A percentile compares a stretch with the other conserved stretches of the same genome.
These are phyloP conservation scores for Septoria petroselini DNA, from an alignment of 2,329 filamentous ascomycete species.

Conservation along the genomic window DNA sequence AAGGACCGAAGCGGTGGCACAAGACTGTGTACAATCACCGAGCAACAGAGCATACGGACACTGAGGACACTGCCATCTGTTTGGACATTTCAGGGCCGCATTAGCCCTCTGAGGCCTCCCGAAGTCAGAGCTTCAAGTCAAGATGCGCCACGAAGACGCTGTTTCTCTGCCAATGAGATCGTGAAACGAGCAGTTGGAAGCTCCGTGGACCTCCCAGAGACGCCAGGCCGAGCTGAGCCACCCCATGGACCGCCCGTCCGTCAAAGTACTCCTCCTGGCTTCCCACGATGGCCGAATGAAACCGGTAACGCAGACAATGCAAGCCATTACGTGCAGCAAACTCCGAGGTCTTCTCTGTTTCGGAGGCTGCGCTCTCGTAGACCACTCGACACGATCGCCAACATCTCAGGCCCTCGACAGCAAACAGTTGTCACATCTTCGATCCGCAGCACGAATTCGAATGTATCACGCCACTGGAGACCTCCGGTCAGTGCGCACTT, in stretches of 20 bases:
- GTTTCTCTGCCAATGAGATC: conserved; percentile 27
- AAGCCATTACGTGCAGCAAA: not conserved
- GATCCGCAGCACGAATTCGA: not conserved
- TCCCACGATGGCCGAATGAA: conserved; percentile 33
- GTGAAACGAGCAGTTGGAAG: not conserved
- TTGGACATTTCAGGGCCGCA: conserved; percentile 24
- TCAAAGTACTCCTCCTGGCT: conserved; percentile 30
- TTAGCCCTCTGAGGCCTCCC: not conserved
- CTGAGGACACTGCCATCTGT: conserved; percentile 38
- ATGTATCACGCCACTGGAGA: conserved; percentile 28
- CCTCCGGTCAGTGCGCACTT: conserved; percentile 36
- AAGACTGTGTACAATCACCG: conserved; percentile 46
- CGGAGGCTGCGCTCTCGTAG: not conserved
- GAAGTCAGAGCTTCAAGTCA: not conserved
- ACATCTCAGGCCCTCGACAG: no score
- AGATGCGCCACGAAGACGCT: conserved; percentile 10
- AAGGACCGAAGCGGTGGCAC: conserved; percentile 36
- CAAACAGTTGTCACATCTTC: no score
- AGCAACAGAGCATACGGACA: conserved; percentile 44
- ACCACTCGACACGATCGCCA: no score
- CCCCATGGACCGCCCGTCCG: conserved; percentile 29
- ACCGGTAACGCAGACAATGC: not conserved
- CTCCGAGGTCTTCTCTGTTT: not conserved
- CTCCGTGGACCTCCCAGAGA: conserved; percentile 6
- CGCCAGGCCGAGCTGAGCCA: conserved; percentile 20